Evolutionary conservation across 257 asterid genomes (phyloP).

Genomic region (Nicotiana otophora): DNA sequence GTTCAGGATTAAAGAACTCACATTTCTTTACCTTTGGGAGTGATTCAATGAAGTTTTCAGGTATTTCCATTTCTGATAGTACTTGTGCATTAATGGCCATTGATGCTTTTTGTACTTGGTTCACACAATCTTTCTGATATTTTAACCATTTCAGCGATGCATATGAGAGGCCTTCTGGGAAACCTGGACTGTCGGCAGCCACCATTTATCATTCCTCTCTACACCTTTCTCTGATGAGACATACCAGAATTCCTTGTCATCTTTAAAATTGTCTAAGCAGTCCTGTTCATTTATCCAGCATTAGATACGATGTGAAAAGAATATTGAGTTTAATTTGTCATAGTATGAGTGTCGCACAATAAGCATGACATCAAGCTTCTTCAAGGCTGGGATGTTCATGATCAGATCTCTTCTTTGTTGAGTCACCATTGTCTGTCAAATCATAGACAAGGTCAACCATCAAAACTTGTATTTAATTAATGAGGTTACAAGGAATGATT

Average conservation of each 20-base stretch:
- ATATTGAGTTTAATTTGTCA: too few species aligned
- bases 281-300: constrained; percentile 24
- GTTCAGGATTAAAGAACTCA: too few species aligned
- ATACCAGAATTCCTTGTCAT: constrained; percentile 60
- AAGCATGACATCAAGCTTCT: constrained; percentile 75
- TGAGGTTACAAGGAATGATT: too few species aligned
- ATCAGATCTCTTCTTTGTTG: constrained; percentile 61
- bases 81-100: constrained; percentile 81
- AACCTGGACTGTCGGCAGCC: constrained; percentile 64
- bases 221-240: constrained; percentile 59
- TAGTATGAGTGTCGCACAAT: constrained; percentile 33
- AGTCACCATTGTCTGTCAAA: constrained; percentile 56
- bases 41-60: constrained; percentile 72
- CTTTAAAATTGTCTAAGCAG: constrained; percentile 49
- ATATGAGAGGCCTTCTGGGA: constrained; percentile 32
- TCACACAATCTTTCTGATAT: constrained; percentile 61
- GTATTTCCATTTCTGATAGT: constrained; percentile 34
- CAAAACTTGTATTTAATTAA: too few species aligned
- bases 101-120: constrained; percentile 76
- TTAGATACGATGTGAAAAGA: too few species aligned
- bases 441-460: background rate
- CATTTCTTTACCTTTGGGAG: constrained; percentile 61
- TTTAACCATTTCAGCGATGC: constrained; percentile 45
- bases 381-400: constrained; percentile 61
- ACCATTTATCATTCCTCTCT: constrained; percentile 69